phyloP scores from a whole-genome alignment of 192 early-diverging fungal species.

The Coemansia sp. region DNA sequence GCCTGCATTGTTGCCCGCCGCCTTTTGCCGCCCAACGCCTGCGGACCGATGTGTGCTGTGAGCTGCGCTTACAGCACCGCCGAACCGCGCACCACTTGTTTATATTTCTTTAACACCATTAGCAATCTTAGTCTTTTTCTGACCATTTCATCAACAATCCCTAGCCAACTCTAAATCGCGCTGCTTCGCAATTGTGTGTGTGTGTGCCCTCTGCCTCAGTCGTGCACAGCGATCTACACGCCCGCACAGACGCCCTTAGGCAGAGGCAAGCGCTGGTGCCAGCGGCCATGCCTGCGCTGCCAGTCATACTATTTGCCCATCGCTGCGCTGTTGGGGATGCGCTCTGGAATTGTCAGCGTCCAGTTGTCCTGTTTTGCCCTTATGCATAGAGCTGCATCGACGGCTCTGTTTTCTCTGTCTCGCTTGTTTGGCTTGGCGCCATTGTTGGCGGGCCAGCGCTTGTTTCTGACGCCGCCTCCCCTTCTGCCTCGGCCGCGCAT shows the following conservation, averaged over 20 bases:
- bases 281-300: too few relatives aligned
- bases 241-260: slow-evolving; percentile 3
- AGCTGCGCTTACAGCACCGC: slow-evolving; percentile 1
- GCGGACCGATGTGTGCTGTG: not conserved
- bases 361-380: not conserved
- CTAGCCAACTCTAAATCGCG: not conserved
- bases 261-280: too few relatives aligned
- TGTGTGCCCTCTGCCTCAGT: not conserved
- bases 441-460: slow-evolving; percentile 1
- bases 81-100: not conserved
- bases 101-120: slow-evolving; percentile 1
- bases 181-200: not conserved
- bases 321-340: not conserved
- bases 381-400: not conserved
- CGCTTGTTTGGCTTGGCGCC: not conserved
- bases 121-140: slow-evolving; percentile 8
- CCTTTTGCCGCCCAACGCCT: not conserved
- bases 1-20: not conserved
- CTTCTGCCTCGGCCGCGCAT: not conserved
- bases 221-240: not conserved
- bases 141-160: not conserved
- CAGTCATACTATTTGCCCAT: not conserved
- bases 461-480: not conserved
- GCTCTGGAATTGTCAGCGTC: not conserved
- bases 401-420: not conserved